Base-by-base conservation (phyloP, 1,284 basidiomycete genomes). In the Athelia sp. region DNA sequence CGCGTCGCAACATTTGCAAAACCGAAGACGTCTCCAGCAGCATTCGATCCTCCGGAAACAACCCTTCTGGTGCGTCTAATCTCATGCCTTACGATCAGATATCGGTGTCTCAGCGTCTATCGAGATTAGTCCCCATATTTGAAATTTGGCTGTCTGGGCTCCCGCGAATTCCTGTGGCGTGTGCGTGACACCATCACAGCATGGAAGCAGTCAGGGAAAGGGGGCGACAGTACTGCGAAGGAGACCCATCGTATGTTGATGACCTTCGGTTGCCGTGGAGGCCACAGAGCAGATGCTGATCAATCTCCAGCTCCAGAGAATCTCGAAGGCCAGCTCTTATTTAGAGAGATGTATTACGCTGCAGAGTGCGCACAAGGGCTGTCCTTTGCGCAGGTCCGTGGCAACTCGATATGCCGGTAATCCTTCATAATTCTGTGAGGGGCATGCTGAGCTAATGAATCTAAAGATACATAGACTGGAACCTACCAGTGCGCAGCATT, bases 91-190 rank as follows among this genome's bases (percentile, higher is more conserved):
- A 29, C n/a, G n/a, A 13, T 29, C 26, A 29, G 4, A 29, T 29
- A 6, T 29, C 26, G 4, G 4, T 13, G 4, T 29, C 26, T 29
- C 6, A 29, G 4, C 4, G 4, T 29, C 13, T 29, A 29, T 29
- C 26, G 26, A 29, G 26, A 29, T 4, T 13, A 29, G 26, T 29
- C 26, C 26, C 26, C 6, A 4, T 29, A 6, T 13, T 13, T 71
- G 71, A 77, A 78, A 52, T 78, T 79, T 52, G 76, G 76, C 19
- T 74, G 72, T 49, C 53, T 79, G 13, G 67, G 70, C 22, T 61
- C 73, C 2, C 54, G 72, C 21, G 66, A 67, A 49, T 64, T 74
- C 46, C 71, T 29, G 4, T 70, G 67, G 67, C 61, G 64, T 13
- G 61, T 67, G 22, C 62, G 66, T 48, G 60, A 65, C 23, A 60